Evolutionary conservation across 345 rosid species (phyloP).

Genomic region (Eucalyptus albens): DNA sequence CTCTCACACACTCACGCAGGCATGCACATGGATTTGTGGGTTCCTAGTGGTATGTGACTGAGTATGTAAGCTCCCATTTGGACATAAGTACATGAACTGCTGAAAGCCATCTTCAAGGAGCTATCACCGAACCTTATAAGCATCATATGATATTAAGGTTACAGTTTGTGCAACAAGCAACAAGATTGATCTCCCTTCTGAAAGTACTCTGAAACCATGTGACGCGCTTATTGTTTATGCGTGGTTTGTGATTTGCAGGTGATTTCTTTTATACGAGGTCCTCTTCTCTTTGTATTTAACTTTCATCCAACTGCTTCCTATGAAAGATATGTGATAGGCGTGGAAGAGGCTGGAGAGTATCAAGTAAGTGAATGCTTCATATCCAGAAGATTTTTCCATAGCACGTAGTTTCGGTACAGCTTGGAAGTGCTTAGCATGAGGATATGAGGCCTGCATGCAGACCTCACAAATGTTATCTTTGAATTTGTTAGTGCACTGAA

Average conservation of each 20-base stretch:
- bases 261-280: constrained; percentile 72
- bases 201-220: neutral
- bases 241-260: constrained; percentile 28
- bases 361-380: constrained; percentile 27
- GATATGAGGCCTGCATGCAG: neutral
- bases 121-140: neutral
- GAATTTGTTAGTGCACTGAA: neutral
- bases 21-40: neutral
- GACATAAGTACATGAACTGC: neutral
- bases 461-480: neutral
- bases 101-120: neutral
- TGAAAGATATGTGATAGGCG: constrained; percentile 47
- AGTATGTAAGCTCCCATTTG: neutral
- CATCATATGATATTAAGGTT: neutral
- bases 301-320: constrained; percentile 75
- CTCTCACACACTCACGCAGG: neutral
- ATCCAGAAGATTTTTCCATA: neutral
- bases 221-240: neutral
- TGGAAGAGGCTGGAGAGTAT: constrained; percentile 98
- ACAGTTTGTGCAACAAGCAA: neutral
- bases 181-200: neutral
- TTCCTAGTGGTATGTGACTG: neutral
- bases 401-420: neutral
- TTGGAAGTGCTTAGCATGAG: neutral
- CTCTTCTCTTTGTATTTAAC: constrained; percentile 79